These are phyloP conservation scores for Globisporangium camurandrum DNA, from an alignment of 352 stramenopile species.

Conservation along the genomic window DNA sequence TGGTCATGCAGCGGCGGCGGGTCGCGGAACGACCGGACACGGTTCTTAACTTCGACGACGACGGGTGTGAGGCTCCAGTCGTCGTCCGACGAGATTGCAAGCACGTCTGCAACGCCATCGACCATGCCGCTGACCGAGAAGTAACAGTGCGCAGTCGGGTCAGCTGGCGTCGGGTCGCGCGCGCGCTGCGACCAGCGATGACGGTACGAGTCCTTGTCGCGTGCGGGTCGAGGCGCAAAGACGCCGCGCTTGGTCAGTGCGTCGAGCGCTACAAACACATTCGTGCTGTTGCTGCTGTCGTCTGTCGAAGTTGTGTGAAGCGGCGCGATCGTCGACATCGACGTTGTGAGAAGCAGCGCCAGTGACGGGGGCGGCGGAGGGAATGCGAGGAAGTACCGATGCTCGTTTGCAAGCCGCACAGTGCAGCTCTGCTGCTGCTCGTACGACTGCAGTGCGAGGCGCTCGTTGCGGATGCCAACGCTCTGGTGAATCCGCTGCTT, in stretches of 20 bases:
- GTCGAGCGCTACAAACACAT: constrained; percentile 22
- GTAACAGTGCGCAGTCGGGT: constrained; percentile 13
- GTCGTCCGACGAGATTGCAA: constrained; percentile 43
- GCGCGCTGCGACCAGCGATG: background rate
- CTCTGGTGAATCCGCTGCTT: constrained; percentile 55
- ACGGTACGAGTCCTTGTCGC: too few relatives aligned
- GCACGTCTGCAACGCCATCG: constrained; percentile 56
- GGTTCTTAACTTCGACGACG: constrained; percentile 77
- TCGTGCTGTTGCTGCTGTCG: background rate
- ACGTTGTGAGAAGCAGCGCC: too few relatives aligned
- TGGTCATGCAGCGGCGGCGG: constrained; percentile 63
- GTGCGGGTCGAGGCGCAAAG: constrained; percentile 3
- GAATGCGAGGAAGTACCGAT: constrained; percentile 62
- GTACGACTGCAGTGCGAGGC: constrained; percentile 52
- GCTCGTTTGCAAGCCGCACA: constrained; percentile 60
- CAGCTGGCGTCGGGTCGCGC: background rate
- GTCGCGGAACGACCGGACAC: constrained; percentile 46
- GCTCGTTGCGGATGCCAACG: constrained; percentile 61
- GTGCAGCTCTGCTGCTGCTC: constrained; percentile 44
- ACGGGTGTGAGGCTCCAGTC: constrained; percentile 55
- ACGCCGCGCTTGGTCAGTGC: constrained; percentile 13
- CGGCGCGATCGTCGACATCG: too few relatives aligned
- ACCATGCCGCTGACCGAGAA: constrained; percentile 81
- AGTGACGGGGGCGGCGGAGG: constrained; percentile 11
- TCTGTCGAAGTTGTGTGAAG: too few relatives aligned